Conservation (phyloP, 805 yeast species). For the Blastobotrys robertii region DNA sequence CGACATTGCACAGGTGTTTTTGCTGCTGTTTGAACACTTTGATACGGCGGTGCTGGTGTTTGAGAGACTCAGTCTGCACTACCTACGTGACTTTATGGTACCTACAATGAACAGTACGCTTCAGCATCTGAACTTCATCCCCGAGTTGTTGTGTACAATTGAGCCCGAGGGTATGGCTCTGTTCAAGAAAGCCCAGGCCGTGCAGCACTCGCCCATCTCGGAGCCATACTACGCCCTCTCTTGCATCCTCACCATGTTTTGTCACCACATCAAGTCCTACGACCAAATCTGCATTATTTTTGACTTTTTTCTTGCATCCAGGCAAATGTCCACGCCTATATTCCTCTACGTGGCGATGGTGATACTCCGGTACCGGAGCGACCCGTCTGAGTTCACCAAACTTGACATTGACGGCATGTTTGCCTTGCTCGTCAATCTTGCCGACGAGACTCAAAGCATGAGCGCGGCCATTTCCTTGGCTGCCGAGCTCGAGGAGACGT, state of each 20-base stretch:
- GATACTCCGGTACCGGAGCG: constrained; percentile 27
- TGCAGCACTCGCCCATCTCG: constrained; percentile 24
- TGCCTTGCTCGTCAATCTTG: constrained; percentile 28
- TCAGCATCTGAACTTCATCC: constrained; percentile 55
- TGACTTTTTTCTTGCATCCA: constrained; percentile 54
- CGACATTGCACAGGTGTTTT: constrained; percentile 64
- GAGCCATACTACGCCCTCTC: constrained; percentile 66
- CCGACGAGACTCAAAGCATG: constrained; percentile 12
- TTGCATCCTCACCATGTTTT: constrained; percentile 63
- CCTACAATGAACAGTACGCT: constrained; percentile 56
- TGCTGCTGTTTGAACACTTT: constrained; percentile 37
- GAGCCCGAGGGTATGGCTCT: constrained; percentile 37
- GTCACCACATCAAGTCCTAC: constrained; percentile 54
- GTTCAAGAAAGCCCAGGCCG: constrained; percentile 8
- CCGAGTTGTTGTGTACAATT: constrained; percentile 41
- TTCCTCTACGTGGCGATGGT: constrained; percentile 52
- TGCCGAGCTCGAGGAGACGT: constrained; percentile 10
- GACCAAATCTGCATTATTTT: constrained; percentile 49
- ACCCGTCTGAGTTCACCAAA: constrained; percentile 35
- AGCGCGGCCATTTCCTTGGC: constrained; percentile 18
- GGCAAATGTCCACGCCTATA: constrained; percentile 44
- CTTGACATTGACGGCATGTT: constrained; percentile 34
- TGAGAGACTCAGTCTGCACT: constrained; percentile 46
- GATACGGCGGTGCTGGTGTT: constrained; percentile 32
- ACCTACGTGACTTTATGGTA: constrained; percentile 80